Evolutionary conservation across 1,284 basidiomycete species (phyloP).

Genomic region (Boletus semigastroideus): DNA sequence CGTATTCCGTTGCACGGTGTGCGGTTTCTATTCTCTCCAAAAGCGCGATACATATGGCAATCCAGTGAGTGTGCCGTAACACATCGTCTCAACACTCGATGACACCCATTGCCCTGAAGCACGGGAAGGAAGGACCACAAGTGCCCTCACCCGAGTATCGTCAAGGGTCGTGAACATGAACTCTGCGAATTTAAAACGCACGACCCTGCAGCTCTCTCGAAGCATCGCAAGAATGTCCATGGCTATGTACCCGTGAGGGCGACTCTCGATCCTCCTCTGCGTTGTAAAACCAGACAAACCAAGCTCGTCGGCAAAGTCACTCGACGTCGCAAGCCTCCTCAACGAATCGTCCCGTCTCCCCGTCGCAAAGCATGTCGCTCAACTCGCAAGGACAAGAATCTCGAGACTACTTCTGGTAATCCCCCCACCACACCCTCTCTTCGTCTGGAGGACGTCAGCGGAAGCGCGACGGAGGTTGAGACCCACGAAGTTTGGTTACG

Average conservation of each 20-base stretch:
- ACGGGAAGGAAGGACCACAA: constrained; percentile 24
- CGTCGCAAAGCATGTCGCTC: constrained; percentile 1
- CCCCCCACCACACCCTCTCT: background rate
- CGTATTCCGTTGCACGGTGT: constrained; percentile 18
- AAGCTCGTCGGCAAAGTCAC: background rate
- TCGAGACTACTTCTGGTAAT: background rate
- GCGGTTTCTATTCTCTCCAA: constrained; percentile 24
- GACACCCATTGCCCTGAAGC: constrained; percentile 6
- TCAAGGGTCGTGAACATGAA: background rate
- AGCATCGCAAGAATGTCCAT: constrained; percentile 27
- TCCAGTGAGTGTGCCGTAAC: constrained; percentile 18
- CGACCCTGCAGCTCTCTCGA: constrained; percentile 32
- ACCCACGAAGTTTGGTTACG: background rate
- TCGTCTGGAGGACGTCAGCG: background rate
- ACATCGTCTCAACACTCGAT: too few relatives aligned
- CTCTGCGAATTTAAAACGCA: constrained; percentile 23
- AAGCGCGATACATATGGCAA: constrained; percentile 21
- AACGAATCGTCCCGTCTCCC: background rate
- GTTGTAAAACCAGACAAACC: background rate
- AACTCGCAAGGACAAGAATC: background rate
- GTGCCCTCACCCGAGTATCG: constrained; percentile 21
- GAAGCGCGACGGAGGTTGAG: background rate
- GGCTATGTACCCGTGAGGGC: constrained; percentile 22
- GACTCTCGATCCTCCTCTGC: background rate
- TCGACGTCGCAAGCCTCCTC: background rate